Base-by-base conservation (phyloP, 2,329 filamentous ascomycete species). In the Metarhizium anisopliae region DNA sequence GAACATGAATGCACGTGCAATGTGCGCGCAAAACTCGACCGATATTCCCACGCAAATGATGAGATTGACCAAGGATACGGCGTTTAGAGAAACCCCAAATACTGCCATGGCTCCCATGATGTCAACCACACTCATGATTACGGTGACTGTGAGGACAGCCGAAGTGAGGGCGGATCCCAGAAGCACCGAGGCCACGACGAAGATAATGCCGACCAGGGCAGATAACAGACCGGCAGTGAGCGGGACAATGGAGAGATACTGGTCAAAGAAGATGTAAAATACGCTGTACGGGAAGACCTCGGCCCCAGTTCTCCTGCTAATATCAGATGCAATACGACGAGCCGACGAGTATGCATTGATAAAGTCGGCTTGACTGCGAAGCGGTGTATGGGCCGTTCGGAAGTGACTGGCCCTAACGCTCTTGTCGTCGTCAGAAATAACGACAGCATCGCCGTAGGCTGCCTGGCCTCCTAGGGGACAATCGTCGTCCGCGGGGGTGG, bases 241-340 rank as follows among this genome's bases (percentile, higher is more conserved):
- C 11, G 81, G 79, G 20, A 95, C 84, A 59, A 99, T 97, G 56
- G 82, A 83, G 6, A 90, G 81, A 67, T 99, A 99, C 69, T 97
- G 94, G 68, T 99, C 94, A 69, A 99, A 99, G 81, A 97, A 99
- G 69, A 99, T 92, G 75, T 99, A 99, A 70, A 96, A 96, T 58
- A 96, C 86, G 63, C 90, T 95, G 75, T 99, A 99, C 0, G 94
- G 90, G 78, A 99, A 99, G 3, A 99, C 86, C 29, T 94, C 85
- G 25, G 89, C 83, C 5, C 85, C 82, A 4, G 91, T 92, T 53
- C 80, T 78, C 54, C 81, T 72, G 14, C 80, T 86, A 53, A 99
- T 85, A 32, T 88, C 86, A 13, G 84, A 74, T 0, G 93, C 85
- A 59, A 99, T 96, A 58, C 94, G 89, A 18, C 93, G 88, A 3